Evolutionary conservation across 345 rosid genomes (phyloP).

Genomic region (Diplotaxis tenuifolia): DNA sequence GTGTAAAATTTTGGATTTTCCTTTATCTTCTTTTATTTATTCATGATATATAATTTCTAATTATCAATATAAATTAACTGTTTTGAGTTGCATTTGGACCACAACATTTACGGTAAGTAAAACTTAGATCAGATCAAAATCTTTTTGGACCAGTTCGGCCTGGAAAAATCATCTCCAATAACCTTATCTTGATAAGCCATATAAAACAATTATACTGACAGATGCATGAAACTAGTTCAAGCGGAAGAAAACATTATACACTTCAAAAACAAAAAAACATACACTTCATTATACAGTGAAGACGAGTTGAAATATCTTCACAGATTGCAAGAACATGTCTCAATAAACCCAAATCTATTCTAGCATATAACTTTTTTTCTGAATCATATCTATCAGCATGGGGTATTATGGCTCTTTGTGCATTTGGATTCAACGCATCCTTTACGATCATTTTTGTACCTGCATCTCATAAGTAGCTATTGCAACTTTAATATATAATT

Average conservation of each 20-base stretch:
- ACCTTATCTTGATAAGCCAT: conserved; percentile 34
- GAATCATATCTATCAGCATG: conserved; percentile 39
- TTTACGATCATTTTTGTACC: conserved; percentile 10
- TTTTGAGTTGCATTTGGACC: conserved; percentile 17
- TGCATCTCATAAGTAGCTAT: too few relatives aligned
- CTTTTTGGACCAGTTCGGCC: background rate
- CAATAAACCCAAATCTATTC: conserved; percentile 24
- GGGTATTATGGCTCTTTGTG: conserved; percentile 33
- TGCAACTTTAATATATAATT: too few relatives aligned
- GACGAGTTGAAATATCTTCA: too few relatives aligned
- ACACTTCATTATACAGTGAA: too few relatives aligned
- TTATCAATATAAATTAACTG: background rate
- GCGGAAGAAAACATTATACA: conserved; percentile 25
- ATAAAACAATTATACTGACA: conserved; percentile 28
- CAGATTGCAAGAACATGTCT: conserved; percentile 30
- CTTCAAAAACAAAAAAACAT: too few relatives aligned
- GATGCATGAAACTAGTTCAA: conserved; percentile 39
- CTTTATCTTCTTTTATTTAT: background rate
- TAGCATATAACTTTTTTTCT: conserved; percentile 24
- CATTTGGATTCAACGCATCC: conserved; percentile 29
- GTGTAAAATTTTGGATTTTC: background rate
- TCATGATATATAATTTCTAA: background rate
- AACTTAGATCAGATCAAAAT: background rate
- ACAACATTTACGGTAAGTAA: background rate
- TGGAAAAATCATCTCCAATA: conserved; percentile 6